phyloP scores from a whole-genome alignment of 345 rosid genomes.

The Clausena lansium region DNA sequence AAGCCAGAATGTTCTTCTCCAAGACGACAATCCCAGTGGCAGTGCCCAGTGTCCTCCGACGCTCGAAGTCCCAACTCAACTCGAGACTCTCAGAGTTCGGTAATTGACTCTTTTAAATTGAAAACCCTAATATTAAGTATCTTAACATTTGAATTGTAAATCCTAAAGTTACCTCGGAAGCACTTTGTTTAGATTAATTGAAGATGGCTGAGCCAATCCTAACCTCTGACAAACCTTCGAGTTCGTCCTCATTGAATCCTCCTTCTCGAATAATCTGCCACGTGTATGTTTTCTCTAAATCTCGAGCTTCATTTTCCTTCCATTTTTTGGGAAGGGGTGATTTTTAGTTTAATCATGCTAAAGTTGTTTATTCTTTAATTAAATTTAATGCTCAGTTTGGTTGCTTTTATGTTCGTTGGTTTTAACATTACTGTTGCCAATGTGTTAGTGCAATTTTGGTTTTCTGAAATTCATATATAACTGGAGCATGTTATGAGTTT shows the following conservation, averaged over 20 bases:
- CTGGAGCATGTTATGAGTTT: not conserved
- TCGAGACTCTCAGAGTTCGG: not conserved
- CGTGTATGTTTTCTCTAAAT: constrained; percentile 38
- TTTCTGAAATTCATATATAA: not conserved
- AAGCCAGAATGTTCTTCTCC: not conserved
- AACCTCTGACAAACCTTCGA: constrained; percentile 38
- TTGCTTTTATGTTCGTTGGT: not conserved
- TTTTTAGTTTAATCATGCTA: not conserved
- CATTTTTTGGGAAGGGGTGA: no score
- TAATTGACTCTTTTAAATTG: not conserved
- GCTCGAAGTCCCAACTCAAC: not conserved
- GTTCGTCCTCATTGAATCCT: constrained; percentile 54
- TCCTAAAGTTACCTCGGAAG: not conserved
- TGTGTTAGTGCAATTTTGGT: not conserved
- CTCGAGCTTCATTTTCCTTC: not conserved
- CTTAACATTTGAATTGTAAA: not conserved
- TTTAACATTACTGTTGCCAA: not conserved
- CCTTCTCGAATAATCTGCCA: constrained; percentile 65
- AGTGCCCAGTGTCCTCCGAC: no score
- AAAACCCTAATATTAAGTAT: not conserved
- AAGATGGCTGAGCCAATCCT: constrained; percentile 36
- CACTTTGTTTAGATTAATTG: not conserved
- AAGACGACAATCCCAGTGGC: no score
- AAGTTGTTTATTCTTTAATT: not conserved
- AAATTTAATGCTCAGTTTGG: not conserved